Evolutionary conservation across 805 yeast species (phyloP).

Genomic region (Nakazawaea ernobii): DNA sequence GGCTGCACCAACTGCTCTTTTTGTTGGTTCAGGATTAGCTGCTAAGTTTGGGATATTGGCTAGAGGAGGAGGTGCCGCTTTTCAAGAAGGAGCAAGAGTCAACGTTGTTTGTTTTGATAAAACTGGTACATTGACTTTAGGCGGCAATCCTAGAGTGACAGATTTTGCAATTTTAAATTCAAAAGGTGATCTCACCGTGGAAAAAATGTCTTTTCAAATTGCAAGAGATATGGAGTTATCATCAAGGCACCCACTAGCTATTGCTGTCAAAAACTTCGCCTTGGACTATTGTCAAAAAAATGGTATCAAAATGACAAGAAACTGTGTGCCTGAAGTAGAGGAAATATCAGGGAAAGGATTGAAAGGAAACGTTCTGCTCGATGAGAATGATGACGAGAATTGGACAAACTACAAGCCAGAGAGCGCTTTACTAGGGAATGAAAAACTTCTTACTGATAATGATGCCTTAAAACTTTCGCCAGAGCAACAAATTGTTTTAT

Average conservation of each 20-base stretch:
- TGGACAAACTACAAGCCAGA: conserved; percentile 31
- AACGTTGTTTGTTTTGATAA: conserved; percentile 70
- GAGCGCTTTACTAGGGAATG: conserved; percentile 54
- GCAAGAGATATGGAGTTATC: conserved; percentile 54
- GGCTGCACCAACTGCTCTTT: conserved; percentile 81
- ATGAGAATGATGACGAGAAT: conserved; percentile 12
- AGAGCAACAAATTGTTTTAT: conserved; percentile 29
- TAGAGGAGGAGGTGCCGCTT: conserved; percentile 78
- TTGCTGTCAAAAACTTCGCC: conserved; percentile 44
- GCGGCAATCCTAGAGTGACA: conserved; percentile 54
- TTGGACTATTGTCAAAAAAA: conserved; percentile 14
- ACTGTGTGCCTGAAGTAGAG: conserved; percentile 40
- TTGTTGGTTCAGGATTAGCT: conserved; percentile 75
- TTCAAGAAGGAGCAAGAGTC: conserved; percentile 66
- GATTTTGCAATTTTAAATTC: conserved; percentile 32
- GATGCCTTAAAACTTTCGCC: conserved; percentile 29
- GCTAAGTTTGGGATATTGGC: conserved; percentile 74
- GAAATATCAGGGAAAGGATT: conserved; percentile 61
- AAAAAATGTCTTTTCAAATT: conserved; percentile 34
- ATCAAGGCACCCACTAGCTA: conserved; percentile 66
- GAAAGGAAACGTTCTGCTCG: conserved; percentile 33
- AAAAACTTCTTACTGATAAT: conserved; percentile 46
- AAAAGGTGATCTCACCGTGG: conserved; percentile 12
- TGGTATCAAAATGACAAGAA: conserved; percentile 19
- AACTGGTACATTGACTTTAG: conserved; percentile 68